Conservation (phyloP, 2,329 filamentous ascomycete species). For the Sporothrix euskadiensis region DNA sequence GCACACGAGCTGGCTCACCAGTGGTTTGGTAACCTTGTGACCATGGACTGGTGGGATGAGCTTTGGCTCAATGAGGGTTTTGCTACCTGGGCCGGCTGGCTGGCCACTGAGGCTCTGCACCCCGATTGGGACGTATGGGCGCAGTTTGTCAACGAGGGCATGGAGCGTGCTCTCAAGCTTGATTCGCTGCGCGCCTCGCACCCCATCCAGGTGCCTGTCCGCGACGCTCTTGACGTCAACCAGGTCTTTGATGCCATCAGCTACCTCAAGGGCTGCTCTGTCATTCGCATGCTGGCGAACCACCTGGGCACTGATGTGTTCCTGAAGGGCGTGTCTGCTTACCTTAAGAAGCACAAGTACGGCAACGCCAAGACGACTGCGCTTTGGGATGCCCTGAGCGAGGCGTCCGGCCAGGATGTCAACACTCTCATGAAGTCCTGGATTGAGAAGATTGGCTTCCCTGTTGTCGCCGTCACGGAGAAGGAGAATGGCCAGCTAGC, state of each 20-base stretch:
- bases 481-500: constrained; percentile 73
- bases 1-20: constrained; percentile 98
- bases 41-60: constrained; percentile 98
- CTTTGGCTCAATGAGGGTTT: constrained; percentile 98
- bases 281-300: constrained; percentile 92
- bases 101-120: constrained; percentile 85
- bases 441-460: constrained; percentile 95
- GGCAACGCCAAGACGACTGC: constrained; percentile 88
- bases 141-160: constrained; percentile 93
- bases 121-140: constrained; percentile 98
- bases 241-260: constrained; percentile 98
- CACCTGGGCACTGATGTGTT: constrained; percentile 88
- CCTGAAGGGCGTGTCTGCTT: constrained; percentile 83
- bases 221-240: constrained; percentile 91
- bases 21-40: constrained; percentile 97
- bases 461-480: constrained; percentile 82
- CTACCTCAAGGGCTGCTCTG: constrained; percentile 94
- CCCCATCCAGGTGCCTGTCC: constrained; percentile 92
- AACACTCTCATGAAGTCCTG: constrained; percentile 86
- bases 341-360: constrained; percentile 85
- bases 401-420: constrained; percentile 85
- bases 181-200: constrained; percentile 91
- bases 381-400: constrained; percentile 83
- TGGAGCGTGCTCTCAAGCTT: constrained; percentile 86
- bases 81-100: constrained; percentile 97